Conservation (phyloP, 225 moss, liverwort and hornwort species). For the Straminergon stramineum region DNA sequence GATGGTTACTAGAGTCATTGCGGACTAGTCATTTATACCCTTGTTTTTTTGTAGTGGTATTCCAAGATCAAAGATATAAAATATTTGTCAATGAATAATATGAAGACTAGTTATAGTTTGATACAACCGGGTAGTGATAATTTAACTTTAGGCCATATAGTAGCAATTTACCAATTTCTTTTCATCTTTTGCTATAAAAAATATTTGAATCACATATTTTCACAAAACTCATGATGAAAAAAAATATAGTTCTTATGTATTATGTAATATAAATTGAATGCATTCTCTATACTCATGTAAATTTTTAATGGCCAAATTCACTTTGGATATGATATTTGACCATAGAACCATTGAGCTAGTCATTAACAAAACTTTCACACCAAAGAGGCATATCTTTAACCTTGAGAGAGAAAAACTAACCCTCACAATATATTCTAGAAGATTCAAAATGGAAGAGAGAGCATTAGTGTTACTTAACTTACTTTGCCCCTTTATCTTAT, state of each 20-base stretch:
- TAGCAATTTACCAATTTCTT: not conserved
- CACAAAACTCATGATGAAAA: not conserved
- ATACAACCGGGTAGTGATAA: not conserved
- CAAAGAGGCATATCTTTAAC: not conserved
- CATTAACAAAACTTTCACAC: fast-evolving
- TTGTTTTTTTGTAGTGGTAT: too few relatives aligned
- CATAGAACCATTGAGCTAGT: fast-evolving
- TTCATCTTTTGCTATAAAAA: not conserved
- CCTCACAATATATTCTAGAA: not conserved
- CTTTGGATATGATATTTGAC: not conserved
- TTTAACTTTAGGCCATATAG: not conserved
- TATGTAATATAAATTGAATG: not conserved
- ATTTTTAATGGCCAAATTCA: not conserved
- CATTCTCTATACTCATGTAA: not conserved
- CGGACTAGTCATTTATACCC: too few relatives aligned
- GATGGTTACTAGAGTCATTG: too few relatives aligned
- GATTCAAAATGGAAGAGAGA: not conserved
- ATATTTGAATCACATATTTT: not conserved
- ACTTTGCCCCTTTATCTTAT: not conserved
- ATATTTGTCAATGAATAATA: not conserved
- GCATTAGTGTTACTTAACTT: fast-evolving
- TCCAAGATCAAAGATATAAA: too few relatives aligned
- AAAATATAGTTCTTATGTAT: not conserved
- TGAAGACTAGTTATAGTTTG: not conserved
- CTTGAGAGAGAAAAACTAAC: not conserved